Conservation (phyloP, 768 basidiomycete species). For the Amanita inopinata region DNA sequence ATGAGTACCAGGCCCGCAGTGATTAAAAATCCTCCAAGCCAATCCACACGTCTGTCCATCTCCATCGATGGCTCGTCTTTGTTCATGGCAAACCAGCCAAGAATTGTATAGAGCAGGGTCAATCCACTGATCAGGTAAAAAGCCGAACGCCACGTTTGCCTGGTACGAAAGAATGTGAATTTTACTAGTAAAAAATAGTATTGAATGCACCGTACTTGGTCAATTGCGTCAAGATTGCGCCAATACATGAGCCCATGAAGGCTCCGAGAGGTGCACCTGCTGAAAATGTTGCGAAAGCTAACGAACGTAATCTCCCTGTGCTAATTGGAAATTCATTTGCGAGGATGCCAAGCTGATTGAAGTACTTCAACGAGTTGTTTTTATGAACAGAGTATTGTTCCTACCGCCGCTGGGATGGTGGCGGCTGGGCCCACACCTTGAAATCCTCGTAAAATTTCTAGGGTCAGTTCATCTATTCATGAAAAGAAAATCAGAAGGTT, state of each 20-base stretch:
- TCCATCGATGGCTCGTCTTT: conserved; percentile 37
- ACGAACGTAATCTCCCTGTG: conserved; percentile 49
- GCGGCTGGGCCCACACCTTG: conserved; percentile 80
- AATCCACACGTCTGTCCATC: conserved; percentile 50
- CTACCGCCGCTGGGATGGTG: conserved; percentile 59
- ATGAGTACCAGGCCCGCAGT: conserved; percentile 62
- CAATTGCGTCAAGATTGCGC: conserved; percentile 61
- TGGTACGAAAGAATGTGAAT: not conserved
- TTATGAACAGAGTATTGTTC: not conserved
- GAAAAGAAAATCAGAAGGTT: not conserved
- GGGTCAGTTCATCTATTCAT: conserved; percentile 38
- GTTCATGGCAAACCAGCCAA: conserved; percentile 54
- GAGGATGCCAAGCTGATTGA: conserved; percentile 70
- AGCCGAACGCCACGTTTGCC: conserved; percentile 30
- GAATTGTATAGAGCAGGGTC: conserved; percentile 37
- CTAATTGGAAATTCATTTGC: conserved; percentile 58
- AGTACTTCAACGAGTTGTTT: not conserved
- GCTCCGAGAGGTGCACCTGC: conserved; percentile 81
- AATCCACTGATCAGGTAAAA: conserved; percentile 53
- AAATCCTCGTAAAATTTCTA: conserved; percentile 66
- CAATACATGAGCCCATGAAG: conserved; percentile 57
- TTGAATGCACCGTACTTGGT: conserved; percentile 25
- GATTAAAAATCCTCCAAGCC: conserved; percentile 59
- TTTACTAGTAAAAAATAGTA: not conserved
- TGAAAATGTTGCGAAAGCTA: conserved; percentile 76